Evolutionary conservation across 73 alveolate species (phyloP), one percentile per base, ranked within the genome.

Genomic region (Stentor coeruleus): DNA sequence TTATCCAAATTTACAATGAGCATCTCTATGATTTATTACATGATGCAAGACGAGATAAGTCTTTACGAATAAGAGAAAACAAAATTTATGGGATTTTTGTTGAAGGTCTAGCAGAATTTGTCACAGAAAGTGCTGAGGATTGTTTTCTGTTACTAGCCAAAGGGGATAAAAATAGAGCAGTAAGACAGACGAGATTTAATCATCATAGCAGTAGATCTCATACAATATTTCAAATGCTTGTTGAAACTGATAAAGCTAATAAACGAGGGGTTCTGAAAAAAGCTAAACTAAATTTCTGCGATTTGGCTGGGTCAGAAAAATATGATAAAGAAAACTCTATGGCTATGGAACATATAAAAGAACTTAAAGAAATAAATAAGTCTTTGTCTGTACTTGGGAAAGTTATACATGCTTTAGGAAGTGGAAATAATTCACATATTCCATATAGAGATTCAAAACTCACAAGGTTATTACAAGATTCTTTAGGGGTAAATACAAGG

Each of bases 301-400:
- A 95, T 84, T 81, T 95, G 31, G 99, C 99, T 74, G 99, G 99
- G 40, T 87, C 96, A 42, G 99, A 95, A 85, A 95, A 95, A 82
- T 86, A 90, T 36, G 86, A 92, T 82, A 93, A 90, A 91, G 93
- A 90, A 38, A 95, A 95, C 26, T 90, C 73, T 4, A 85, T 93
- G 92, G 82, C 82, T 33, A 82, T 82, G 3, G 87, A 84, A n/a
- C 96, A 95, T 58, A 59, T 95, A 59, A 81, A 77, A 40, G 99
- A 95, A 83, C 87, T 95, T 36, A 93, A 87, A 76, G 87, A 89
- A 41, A 95, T 95, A 37, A 95, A 95, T 76, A 39, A 83, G 59
- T 95, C 99, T 0, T 82, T 95, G 20, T 82, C 99, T 1, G 89
- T 95, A 28, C 91, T 95, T n/a, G 99, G 99, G 26, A 95, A 91